Conservation (phyloP, 345 rosid genomes). For the Citrus hindsii region DNA sequence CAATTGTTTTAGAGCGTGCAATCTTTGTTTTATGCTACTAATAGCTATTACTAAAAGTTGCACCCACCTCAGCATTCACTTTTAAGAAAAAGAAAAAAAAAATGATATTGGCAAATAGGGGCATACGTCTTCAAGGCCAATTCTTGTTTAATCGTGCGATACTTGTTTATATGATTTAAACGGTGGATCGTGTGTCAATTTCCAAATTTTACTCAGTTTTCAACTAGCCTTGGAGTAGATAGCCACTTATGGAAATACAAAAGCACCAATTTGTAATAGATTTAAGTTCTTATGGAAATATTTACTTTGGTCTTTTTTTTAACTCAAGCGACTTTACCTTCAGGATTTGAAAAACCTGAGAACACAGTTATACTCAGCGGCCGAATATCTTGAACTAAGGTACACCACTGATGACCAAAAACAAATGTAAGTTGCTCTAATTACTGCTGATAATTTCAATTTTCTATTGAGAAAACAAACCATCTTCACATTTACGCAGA, state of each 20-base stretch:
- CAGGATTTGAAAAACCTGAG: conserved; percentile 72
- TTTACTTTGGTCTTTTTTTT: background rate
- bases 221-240: background rate
- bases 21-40: background rate
- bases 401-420: conserved; percentile 78
- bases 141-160: background rate
- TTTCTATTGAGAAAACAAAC: background rate
- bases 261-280: background rate
- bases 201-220: background rate
- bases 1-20: background rate
- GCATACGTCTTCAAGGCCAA: background rate
- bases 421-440: conserved; percentile 56
- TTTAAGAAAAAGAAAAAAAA: no score
- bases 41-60: background rate
- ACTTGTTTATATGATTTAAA: background rate
- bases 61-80: background rate
- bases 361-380: conserved; percentile 66
- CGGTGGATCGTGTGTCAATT: background rate
- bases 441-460: background rate
- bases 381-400: conserved; percentile 82
- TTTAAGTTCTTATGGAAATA: background rate
- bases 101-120: background rate
- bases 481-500: conserved; percentile 35
- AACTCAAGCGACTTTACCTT: background rate
- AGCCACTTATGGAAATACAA: background rate